Percentiles rank a stretch among this genome's conserved stretches.
phyloP scores from a whole-genome alignment of 1,284 basidiomycete genomes.

The Microstroma glucosiphilum region DNA sequence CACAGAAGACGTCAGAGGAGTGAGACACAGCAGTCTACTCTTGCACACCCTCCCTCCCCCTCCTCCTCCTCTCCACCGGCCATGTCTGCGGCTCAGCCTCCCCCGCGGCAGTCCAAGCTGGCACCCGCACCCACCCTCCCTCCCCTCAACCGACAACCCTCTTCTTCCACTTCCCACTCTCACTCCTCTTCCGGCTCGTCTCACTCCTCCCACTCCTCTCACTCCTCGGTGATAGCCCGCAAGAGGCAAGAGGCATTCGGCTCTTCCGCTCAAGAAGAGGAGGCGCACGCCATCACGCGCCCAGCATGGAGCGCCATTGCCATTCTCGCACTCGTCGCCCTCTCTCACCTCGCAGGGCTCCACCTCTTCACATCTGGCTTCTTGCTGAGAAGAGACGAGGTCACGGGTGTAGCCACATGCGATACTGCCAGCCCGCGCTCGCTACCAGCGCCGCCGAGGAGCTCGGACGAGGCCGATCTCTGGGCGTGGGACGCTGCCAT shows the following conservation, averaged over 20 bases:
- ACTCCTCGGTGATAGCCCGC: conserved; percentile 19
- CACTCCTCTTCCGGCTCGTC: conserved; percentile 24
- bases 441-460: conserved; percentile 5
- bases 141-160: neutral
- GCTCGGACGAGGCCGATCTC: neutral
- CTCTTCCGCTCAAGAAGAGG: conserved; percentile 2
- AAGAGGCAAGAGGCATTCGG: conserved; percentile 5
- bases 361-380: conserved; percentile 46
- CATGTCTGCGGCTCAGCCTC: no score
- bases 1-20: no score
- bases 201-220: conserved; percentile 34
- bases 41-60: no score
- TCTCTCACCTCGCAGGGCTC: conserved; percentile 27
- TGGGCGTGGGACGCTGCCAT: conserved; percentile 25
- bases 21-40: no score
- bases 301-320: conserved; percentile 14
- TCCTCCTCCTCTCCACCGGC: no score
- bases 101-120: no score
- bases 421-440: neutral
- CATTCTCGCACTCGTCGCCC: conserved; percentile 6
- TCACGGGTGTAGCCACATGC: conserved; percentile 17
- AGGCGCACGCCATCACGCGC: neutral
- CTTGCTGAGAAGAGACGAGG: conserved; percentile 38
- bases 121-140: neutral
- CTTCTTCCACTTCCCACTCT: neutral